These are phyloP conservation scores for Cinnamomum chago DNA, from an alignment of 164 flowering plant species.

Conservation along the genomic window DNA sequence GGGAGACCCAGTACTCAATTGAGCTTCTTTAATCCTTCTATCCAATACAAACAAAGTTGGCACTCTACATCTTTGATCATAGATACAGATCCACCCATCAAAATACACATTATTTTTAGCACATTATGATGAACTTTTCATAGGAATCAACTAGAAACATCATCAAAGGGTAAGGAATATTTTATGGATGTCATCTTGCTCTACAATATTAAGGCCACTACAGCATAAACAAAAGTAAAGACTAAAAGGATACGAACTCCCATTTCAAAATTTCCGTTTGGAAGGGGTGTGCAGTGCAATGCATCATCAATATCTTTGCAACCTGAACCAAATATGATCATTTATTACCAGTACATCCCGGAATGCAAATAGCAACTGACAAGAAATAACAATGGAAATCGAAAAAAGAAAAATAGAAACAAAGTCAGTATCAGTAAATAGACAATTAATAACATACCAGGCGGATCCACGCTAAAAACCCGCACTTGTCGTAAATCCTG, in stretches of 20 bases:
- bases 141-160: not conserved
- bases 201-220: not conserved
- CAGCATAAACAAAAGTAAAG: not conserved
- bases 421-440: not conserved
- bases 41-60: not conserved
- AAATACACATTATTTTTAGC: not conserved
- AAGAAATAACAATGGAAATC: not conserved
- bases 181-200: not conserved
- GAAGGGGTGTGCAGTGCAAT: slow-evolving; percentile 79
- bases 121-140: not conserved
- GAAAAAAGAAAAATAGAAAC: not conserved
- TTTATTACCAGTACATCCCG: not conserved
- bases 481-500: slow-evolving; percentile 76
- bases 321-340: slow-evolving; percentile 49
- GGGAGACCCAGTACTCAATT: not conserved
- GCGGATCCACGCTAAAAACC: slow-evolving; percentile 96
- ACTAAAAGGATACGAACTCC: slow-evolving; percentile 93
- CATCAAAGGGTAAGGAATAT: not conserved
- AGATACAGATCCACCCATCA: not conserved
- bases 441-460: slow-evolving; percentile 44
- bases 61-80: not conserved
- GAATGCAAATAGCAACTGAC: not conserved
- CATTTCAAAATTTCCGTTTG: slow-evolving; percentile 94
- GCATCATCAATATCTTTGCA: slow-evolving; percentile 99
- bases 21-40: not conserved